phyloP scores from a whole-genome alignment of 2,329 filamentous ascomycete genomes.

The Cercospora beticola region DNA sequence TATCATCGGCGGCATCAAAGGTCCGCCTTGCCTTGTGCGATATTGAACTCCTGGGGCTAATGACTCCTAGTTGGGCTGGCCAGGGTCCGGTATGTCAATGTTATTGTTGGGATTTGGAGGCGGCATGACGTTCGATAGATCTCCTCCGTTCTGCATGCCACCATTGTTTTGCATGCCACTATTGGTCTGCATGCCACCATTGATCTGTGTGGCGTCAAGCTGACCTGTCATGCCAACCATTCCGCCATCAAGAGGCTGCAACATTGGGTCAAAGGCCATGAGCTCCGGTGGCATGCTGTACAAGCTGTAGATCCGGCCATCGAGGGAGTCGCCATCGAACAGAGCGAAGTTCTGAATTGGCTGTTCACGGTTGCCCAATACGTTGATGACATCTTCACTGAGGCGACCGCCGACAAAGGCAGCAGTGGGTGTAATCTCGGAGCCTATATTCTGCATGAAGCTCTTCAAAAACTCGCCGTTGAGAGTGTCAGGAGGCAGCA shows the following conservation, averaged over 20 bases:
- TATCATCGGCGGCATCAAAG: background rate
- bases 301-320: conserved; percentile 76
- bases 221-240: background rate
- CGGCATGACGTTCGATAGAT: background rate
- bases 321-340: conserved; percentile 81
- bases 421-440: conserved; percentile 81
- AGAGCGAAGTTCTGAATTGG: conserved; percentile 93
- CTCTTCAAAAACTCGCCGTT: conserved; percentile 66
- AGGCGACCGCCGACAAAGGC: conserved; percentile 88
- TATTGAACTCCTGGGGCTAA: background rate
- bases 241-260: conserved; percentile 3
- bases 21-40: background rate
- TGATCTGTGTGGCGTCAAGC: background rate
- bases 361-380: conserved; percentile 85
- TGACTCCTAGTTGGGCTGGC: background rate
- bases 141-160: background rate
- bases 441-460: conserved; percentile 83
- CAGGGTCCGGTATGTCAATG: background rate
- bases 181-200: background rate
- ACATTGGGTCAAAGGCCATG: conserved; percentile 15
- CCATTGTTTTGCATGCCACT: background rate
- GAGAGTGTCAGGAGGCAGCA: conserved; percentile 48
- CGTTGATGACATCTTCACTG: conserved; percentile 96
- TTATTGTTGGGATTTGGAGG: background rate
- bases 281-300: conserved; percentile 35